Conservation (phyloP, 2,329 filamentous ascomycete genomes). For the Paramyrothecium roridum region DNA sequence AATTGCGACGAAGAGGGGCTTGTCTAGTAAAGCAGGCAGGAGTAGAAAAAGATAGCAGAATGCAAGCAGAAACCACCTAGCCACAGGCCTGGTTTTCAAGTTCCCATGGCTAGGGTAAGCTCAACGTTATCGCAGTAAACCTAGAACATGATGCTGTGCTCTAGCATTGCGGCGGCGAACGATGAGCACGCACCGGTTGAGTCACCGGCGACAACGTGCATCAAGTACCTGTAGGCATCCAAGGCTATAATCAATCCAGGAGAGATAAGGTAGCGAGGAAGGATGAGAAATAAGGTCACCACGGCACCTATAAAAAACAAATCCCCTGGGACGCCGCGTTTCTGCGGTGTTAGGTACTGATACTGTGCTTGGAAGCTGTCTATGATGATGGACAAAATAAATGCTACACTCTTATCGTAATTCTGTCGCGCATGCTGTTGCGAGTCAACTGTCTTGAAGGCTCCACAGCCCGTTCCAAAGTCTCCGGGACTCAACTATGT, state of each 20-base stretch:
- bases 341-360: neutral
- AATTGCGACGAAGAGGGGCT: slow-evolving; percentile 34
- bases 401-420: neutral
- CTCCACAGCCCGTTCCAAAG: no score
- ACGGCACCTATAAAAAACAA: neutral
- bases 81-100: neutral
- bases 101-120: neutral
- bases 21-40: slow-evolving; percentile 30
- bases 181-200: slow-evolving; percentile 5
- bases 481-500: neutral
- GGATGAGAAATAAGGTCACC: neutral
- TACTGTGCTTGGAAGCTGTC: neutral
- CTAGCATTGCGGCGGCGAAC: no score
- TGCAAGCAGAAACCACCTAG: neutral
- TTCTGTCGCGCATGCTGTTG: no score
- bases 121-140: neutral
- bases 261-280: neutral
- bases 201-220: slow-evolving; percentile 11
- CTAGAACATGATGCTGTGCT: neutral
- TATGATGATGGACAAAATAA: neutral
- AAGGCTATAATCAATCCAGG: neutral
- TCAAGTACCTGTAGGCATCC: neutral
- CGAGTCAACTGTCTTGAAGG: no score
- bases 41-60: slow-evolving; percentile 34
- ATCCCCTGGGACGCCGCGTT: neutral